Percentiles rank a stretch among this genome's conserved stretches.
Evolutionary conservation across 345 rosid species (phyloP).

Genomic region (Syzygium jambos): DNA sequence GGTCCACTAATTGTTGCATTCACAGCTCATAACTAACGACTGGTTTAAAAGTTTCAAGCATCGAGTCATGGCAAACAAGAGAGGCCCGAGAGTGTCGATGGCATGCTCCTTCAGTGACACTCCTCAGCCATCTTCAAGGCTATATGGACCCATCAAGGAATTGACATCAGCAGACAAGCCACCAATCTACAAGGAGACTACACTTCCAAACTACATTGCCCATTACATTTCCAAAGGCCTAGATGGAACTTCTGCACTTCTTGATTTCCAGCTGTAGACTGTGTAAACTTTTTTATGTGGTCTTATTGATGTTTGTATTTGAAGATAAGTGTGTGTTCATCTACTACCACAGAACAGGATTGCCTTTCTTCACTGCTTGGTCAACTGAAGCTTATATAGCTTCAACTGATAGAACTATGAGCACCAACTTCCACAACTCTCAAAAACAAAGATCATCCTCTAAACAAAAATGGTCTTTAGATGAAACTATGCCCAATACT

Average conservation of each 20-base stretch:
- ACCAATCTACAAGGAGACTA: no score
- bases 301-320: background rate
- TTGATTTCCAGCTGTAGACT: background rate
- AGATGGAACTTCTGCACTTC: background rate
- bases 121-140: background rate
- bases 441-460: no score
- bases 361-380: background rate
- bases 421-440: background rate
- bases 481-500: no score
- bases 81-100: background rate
- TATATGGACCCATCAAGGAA: no score
- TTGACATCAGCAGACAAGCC: no score
- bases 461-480: no score
- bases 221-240: background rate
- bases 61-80: background rate
- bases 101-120: background rate
- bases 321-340: background rate
- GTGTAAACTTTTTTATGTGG: background rate
- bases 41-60: background rate
- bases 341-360: background rate
- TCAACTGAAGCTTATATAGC: background rate
- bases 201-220: no score
- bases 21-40: background rate
- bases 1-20: background rate
- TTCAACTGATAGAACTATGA: background rate